Conservation (phyloP, 2,329 filamentous ascomycete species). For the Simplicillium sp. region DNA sequence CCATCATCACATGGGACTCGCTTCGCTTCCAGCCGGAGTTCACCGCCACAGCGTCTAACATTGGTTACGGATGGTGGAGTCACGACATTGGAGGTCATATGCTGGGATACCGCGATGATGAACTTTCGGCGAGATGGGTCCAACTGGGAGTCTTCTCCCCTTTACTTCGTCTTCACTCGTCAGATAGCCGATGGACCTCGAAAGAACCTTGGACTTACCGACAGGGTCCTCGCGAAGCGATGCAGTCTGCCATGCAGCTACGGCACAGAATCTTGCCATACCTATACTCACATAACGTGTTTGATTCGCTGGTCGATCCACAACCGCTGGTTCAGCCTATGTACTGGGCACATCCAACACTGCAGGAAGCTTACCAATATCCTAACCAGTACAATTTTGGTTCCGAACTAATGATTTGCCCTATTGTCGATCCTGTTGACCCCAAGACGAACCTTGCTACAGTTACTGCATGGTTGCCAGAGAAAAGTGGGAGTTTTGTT, state of each 20-base stretch:
- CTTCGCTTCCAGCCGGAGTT: conserved; percentile 59
- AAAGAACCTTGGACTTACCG: conserved; percentile 48
- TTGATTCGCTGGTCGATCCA: too few species aligned
- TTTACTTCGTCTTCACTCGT: conserved; percentile 4
- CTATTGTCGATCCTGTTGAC: conserved; percentile 37
- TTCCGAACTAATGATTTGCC: conserved; percentile 38
- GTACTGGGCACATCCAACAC: conserved; percentile 44
- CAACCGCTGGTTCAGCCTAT: conserved; percentile 46
- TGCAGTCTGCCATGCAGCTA: conserved; percentile 35
- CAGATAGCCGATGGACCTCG: conserved; percentile 39
- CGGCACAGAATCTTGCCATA: conserved; percentile 46
- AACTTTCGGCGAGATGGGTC: conserved; percentile 50
- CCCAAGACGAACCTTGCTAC: conserved; percentile 29
- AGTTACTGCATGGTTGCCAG: conserved; percentile 41
- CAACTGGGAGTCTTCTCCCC: conserved; percentile 54
- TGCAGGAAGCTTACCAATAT: conserved; percentile 37
- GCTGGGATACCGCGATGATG: conserved; percentile 44
- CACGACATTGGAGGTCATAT: conserved; percentile 61
- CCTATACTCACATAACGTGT: conserved; percentile 33
- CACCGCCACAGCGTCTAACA: conserved; percentile 37
- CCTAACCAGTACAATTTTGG: conserved; percentile 47
- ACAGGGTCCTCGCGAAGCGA: conserved; percentile 27
- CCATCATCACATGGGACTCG: conserved; percentile 48
- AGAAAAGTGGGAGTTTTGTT: conserved; percentile 27
- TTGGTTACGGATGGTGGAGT: conserved; percentile 60